phyloP scores from a whole-genome alignment of 441 rosid species.

The Codiaeum variegatum region DNA sequence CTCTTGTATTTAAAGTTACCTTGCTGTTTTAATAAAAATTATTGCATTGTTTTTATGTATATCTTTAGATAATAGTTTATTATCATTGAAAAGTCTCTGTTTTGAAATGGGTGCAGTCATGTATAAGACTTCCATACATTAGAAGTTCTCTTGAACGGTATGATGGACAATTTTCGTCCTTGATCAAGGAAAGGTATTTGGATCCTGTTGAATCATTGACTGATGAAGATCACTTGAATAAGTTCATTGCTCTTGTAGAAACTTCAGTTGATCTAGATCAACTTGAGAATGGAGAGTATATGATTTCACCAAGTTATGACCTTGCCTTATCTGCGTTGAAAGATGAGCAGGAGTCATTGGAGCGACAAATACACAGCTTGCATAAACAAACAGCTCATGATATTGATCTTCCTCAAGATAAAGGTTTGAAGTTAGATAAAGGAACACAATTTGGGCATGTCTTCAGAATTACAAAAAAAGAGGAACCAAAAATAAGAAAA shows the following conservation, averaged over 20 bases:
- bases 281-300: constrained; percentile 93
- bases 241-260: constrained; percentile 81
- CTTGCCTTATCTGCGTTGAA: constrained; percentile 59
- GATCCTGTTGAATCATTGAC: constrained; percentile 48
- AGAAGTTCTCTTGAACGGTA: constrained; percentile 64
- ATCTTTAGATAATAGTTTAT: background rate
- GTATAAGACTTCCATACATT: constrained; percentile 80
- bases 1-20: background rate
- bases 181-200: constrained; percentile 69
- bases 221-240: constrained; percentile 73
- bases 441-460: constrained; percentile 95
- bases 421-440: constrained; percentile 85
- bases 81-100: background rate
- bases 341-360: constrained; percentile 75
- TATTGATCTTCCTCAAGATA: constrained; percentile 77
- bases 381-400: constrained; percentile 82
- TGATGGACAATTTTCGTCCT: constrained; percentile 61
- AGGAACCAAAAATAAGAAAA: constrained; percentile 93
- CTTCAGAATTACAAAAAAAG: constrained; percentile 95
- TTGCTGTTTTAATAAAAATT: constrained; percentile 1
- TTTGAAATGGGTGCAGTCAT: constrained; percentile 54
- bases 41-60: background rate
- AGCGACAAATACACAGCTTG: constrained; percentile 68
- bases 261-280: constrained; percentile 88
- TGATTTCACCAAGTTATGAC: constrained; percentile 90